Base-by-base conservation (phyloP, 2,329 filamentous ascomycete genomes). In the Penicillium sp. region DNA sequence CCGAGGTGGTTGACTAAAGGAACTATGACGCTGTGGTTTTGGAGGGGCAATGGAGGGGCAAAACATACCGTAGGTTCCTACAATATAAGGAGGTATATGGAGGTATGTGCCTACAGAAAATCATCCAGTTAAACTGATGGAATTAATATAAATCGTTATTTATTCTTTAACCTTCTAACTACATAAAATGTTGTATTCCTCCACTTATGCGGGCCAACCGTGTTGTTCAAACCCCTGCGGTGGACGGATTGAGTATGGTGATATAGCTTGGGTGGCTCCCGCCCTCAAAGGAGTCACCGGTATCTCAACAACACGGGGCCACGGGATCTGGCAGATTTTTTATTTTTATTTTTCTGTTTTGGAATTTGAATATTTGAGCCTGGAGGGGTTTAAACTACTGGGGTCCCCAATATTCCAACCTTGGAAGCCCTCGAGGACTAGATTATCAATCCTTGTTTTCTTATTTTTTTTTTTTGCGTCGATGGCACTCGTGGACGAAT, bases 231-330 rank as follows among this genome's bases (percentile, higher is more conserved):
- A 10, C 17, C 10, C 12, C 39, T 62, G 61, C 60, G 61, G 61
- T 63, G 61, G 61, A 63, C 61, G 48, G 49, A 55, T 58, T 25
- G 43, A 52, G 59, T 50, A 59, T 61, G 56, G 59, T 36, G 43
- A 55, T 60, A 57, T 55, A 61, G 45, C 53, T 39, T 23, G 27
- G 27, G 48, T 55, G 61, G 47, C 43, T 42, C 49, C 55, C 55
- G 58, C 55, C 64, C 62, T 62, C 19, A 64, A 66, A 62, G 49
- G 23, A 64, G 59, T 66, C 64, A 66, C 64, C 64, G 64, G 57
- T 19, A 53, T 39, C 45, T 29, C 35, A 36, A 41, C 36, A 15
- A 15, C 21, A 44, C n/a, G 21, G 19, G 21, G 27, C 56, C 61
- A 64, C 60, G 61, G 58, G 61, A 44, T 45, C 44, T 17, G 3